Evolutionary conservation across 495 filamentous ascomycete genomes (phyloP).

Genomic region (Penicillium dipodomyicola): DNA sequence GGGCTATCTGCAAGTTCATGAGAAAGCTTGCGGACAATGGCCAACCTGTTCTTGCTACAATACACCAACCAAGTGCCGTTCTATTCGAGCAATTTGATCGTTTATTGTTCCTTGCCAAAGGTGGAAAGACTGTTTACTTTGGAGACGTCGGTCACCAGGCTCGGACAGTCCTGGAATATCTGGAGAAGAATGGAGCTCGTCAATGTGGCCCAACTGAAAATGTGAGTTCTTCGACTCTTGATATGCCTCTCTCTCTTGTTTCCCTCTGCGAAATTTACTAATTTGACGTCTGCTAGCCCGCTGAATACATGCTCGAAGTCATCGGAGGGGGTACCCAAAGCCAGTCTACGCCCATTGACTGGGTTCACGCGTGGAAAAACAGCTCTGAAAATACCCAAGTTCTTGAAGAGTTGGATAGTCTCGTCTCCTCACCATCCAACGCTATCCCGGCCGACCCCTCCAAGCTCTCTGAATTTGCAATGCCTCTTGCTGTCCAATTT

Average conservation of each 20-base stretch:
- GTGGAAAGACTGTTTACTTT: conserved; percentile 87
- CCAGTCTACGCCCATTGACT: conserved; percentile 70
- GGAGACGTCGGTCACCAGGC: conserved; percentile 81
- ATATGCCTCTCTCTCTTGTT: no score
- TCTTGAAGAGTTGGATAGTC: conserved; percentile 57
- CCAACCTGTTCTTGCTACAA: conserved; percentile 87
- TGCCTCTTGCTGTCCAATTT: conserved; percentile 34
- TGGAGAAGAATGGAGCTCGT: conserved; percentile 69
- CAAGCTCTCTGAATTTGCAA: conserved; percentile 45
- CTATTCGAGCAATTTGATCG: conserved; percentile 93
- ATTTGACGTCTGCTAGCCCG: conserved; percentile 47
- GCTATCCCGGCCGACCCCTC: conserved; percentile 1
- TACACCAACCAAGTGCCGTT: conserved; percentile 90
- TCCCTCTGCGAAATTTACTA: conserved; percentile 5
- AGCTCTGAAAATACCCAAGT: conserved; percentile 64
- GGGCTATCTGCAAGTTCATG: conserved; percentile 78
- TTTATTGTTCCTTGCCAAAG: conserved; percentile 75
- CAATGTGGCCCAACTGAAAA: conserved; percentile 70
- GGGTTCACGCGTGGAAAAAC: conserved; percentile 71
- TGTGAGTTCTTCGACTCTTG: conserved; percentile 52
- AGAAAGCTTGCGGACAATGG: conserved; percentile 83
- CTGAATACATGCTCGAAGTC: conserved; percentile 90
- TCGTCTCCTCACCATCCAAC: conserved; percentile 54
- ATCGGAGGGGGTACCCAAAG: conserved; percentile 57
- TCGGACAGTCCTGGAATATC: conserved; percentile 66